A percentile compares a stretch with the other conserved stretches of the same genome.
Conservation (phyloP, 257 asterid genomes). For the Henckelia pumila region DNA sequence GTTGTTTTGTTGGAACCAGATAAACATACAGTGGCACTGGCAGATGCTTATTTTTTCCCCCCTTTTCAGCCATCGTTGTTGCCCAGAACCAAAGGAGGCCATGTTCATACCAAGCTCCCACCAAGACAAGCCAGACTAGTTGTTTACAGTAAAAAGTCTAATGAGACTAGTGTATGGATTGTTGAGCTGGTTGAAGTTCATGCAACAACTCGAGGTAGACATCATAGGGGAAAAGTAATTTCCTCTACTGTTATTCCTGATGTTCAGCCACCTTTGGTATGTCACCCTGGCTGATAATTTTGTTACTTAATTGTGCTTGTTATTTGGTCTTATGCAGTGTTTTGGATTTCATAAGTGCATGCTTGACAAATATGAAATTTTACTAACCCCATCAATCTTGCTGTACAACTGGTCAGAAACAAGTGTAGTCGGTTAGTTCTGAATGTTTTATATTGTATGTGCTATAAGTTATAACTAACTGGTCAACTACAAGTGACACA, state of each 20-base stretch:
- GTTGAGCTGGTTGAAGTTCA: slow-evolving; percentile 93
- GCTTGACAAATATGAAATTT: too few relatives aligned
- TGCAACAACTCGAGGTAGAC: slow-evolving; percentile 95
- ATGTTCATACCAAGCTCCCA: slow-evolving; percentile 82
- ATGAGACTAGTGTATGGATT: slow-evolving; percentile 91
- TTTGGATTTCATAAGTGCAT: too few relatives aligned
- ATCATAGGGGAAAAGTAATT: slow-evolving; percentile 90
- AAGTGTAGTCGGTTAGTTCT: too few relatives aligned
- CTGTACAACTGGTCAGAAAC: too few relatives aligned
- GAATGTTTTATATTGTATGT: too few relatives aligned
- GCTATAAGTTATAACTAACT: too few relatives aligned
- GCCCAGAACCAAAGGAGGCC: slow-evolving; percentile 85
- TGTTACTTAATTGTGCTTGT: slow-evolving; percentile 15
- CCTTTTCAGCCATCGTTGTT: slow-evolving; percentile 92
- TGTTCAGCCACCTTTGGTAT: slow-evolving; percentile 98
- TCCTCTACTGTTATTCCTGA: slow-evolving; percentile 73
- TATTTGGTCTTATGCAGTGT: too few relatives aligned
- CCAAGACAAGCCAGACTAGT: slow-evolving; percentile 87
- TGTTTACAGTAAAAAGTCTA: slow-evolving; percentile 84
- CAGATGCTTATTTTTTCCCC: slow-evolving; percentile 97
- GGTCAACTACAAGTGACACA: too few relatives aligned
- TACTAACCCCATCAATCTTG: too few relatives aligned
- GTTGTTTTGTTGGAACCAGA: slow-evolving; percentile 92
- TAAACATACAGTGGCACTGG: slow-evolving; percentile 80
- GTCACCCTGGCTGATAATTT: not conserved